These are phyloP conservation scores for Penicillium subrubescens DNA, from an alignment of 495 filamentous ascomycete species.

Conservation along the genomic window DNA sequence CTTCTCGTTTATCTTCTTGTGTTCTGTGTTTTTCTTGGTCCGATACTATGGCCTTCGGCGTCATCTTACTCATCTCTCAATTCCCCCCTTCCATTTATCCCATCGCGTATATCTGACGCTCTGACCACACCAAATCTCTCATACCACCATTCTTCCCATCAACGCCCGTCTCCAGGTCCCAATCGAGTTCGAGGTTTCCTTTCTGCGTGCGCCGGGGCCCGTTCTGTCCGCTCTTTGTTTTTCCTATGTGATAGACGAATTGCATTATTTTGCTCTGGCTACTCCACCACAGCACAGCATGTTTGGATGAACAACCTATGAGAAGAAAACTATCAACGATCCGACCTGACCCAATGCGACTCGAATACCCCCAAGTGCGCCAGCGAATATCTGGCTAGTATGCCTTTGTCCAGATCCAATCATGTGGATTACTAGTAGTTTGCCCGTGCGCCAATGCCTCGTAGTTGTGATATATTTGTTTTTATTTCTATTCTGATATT, in stretches of 20 bases:
- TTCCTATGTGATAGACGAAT: constrained; percentile 28
- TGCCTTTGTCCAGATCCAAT: neutral
- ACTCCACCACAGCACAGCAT: constrained; percentile 31
- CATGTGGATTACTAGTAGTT: neutral
- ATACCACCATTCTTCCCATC: constrained; percentile 24
- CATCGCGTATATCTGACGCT: constrained; percentile 45
- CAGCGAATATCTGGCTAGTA: neutral
- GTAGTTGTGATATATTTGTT: neutral
- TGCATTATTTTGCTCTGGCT: constrained; percentile 33
- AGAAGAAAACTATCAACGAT: neutral
- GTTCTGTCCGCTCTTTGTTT: neutral
- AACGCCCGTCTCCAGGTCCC: constrained; percentile 16
- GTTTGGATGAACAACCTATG: neutral
- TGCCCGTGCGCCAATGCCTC: neutral
- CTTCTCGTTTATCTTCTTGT: constrained; percentile 8
- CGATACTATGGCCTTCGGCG: constrained; percentile 5
- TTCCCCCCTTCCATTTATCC: constrained; percentile 17
- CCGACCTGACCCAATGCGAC: neutral
- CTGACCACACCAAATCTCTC: constrained; percentile 42
- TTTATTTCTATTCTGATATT: neutral
- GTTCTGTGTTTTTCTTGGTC: constrained; percentile 21
- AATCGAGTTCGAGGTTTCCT: constrained; percentile 12
- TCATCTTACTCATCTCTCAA: neutral
- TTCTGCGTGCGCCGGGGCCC: constrained; percentile 4
- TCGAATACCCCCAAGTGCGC: neutral